These are phyloP conservation scores for Fusarium odoratissimum DNA, from an alignment of 2,329 filamentous ascomycete species.

Conservation along the genomic window DNA sequence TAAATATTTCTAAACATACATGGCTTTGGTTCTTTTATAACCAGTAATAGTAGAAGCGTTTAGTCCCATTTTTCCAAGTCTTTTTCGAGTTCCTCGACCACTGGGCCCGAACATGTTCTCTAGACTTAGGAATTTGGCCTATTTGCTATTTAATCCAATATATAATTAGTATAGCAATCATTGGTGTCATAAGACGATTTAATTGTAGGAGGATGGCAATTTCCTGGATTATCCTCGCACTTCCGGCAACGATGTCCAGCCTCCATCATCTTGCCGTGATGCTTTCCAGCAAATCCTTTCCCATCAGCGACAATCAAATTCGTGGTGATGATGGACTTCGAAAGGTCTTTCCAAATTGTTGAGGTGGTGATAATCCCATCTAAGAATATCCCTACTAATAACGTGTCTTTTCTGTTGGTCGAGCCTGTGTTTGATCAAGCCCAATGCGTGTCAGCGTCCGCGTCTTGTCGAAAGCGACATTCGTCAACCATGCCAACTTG, in stretches of 20 bases:
- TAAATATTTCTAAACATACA: too few species aligned
- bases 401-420: background rate
- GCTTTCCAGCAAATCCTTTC: accelerated
- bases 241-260: background rate
- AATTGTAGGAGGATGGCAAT: too few species aligned
- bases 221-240: background rate
- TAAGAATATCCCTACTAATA: background rate
- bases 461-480: too few species aligned
- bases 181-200: too few species aligned
- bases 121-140: too few species aligned
- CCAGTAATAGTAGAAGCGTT: too few species aligned
- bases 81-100: too few species aligned
- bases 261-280: background rate
- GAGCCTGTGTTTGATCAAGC: background rate
- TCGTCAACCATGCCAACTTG: too few species aligned
- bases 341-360: background rate
- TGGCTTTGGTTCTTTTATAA: background rate
- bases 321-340: background rate
- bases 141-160: too few species aligned
- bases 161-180: too few species aligned
- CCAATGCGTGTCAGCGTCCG: background rate
- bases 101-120: too few species aligned
- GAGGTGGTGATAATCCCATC: accelerated
- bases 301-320: background rate
- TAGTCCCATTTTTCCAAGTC: too few species aligned